Percentiles rank a stretch among this genome's conserved stretches.
Conservation (phyloP, 2,329 filamentous ascomycete genomes). For the Hypomyces rosellus region DNA sequence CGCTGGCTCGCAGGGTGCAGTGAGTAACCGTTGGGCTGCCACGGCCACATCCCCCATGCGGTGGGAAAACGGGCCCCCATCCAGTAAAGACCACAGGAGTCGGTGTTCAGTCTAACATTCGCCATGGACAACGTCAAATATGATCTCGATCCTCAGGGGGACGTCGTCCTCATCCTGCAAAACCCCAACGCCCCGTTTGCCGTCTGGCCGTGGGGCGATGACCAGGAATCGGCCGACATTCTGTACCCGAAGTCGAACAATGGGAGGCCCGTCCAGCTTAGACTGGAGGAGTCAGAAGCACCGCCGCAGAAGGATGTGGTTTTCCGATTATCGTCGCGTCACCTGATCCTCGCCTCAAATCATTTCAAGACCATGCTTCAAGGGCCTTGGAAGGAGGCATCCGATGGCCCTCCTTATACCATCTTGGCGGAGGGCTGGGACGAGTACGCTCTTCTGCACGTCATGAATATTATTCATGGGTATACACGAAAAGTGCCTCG, state of each 20-base stretch:
- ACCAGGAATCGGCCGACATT: background rate
- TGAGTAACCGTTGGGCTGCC: too few species aligned
- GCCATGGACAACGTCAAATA: background rate
- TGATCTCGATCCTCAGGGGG: background rate
- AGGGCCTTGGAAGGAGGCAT: conserved; percentile 7
- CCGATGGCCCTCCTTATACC: conserved; percentile 15
- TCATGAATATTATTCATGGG: conserved; percentile 42
- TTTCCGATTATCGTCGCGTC: conserved; percentile 25
- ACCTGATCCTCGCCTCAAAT: conserved; percentile 29
- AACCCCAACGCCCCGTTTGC: conserved; percentile 1
- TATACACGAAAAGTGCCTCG: conserved; percentile 33
- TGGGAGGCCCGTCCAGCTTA: background rate
- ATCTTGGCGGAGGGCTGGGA: conserved; percentile 21
- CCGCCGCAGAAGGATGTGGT: background rate
- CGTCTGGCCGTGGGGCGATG: background rate
- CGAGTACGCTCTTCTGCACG: conserved; percentile 31
- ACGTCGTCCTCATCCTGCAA: background rate
- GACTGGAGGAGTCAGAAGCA: background rate
- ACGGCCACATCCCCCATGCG: too few species aligned
- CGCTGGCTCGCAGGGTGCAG: too few species aligned
- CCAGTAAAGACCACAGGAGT: too few species aligned
- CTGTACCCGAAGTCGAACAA: background rate
- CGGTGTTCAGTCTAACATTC: too few species aligned
- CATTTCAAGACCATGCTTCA: conserved; percentile 15
- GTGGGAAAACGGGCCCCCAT: too few species aligned